Conservation (phyloP, 192 early-diverging fungal species). For the Umbelopsis isabellina region DNA sequence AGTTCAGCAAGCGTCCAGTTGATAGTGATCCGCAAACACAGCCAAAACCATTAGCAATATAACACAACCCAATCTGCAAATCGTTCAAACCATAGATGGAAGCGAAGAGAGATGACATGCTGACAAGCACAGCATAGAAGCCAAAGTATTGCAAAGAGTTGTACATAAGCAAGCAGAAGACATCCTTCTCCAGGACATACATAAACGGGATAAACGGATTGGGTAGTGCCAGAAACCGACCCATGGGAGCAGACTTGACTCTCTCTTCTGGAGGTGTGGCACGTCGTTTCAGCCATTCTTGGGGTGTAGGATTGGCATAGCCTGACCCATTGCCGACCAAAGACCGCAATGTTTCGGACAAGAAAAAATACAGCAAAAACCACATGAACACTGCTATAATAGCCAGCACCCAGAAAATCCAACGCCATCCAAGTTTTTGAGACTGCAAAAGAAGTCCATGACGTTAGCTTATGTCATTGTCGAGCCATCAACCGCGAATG, state of each 20-base stretch:
- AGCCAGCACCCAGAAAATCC: slow-evolving; percentile 43
- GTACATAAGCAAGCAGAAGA: slow-evolving; percentile 37
- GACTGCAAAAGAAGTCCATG: background rate
- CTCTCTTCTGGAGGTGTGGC: background rate
- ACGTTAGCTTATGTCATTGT: background rate
- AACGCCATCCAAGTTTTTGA: slow-evolving; percentile 24
- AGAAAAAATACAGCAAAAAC: slow-evolving; percentile 37
- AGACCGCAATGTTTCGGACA: slow-evolving; percentile 49
- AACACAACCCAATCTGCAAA: slow-evolving; percentile 45
- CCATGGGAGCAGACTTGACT: slow-evolving; percentile 30
- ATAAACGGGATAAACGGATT: slow-evolving; percentile 42
- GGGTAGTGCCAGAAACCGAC: slow-evolving; percentile 33
- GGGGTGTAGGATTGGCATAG: slow-evolving; percentile 38
- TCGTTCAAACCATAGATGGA: slow-evolving; percentile 40
- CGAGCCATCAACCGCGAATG: background rate
- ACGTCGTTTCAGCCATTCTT: slow-evolving; percentile 22
- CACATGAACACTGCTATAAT: background rate
- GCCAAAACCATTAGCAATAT: slow-evolving; percentile 48
- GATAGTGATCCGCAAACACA: slow-evolving; percentile 44
- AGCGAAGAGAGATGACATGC: slow-evolving; percentile 39
- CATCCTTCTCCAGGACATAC: slow-evolving; percentile 36
- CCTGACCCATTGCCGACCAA: slow-evolving; percentile 46
- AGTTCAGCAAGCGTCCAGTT: slow-evolving; percentile 35
- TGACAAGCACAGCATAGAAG: slow-evolving; percentile 45
- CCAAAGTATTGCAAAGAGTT: slow-evolving; percentile 41